phyloP scores from a whole-genome alignment of 805 yeast species.

The Phaffomyces thermotolerans region DNA sequence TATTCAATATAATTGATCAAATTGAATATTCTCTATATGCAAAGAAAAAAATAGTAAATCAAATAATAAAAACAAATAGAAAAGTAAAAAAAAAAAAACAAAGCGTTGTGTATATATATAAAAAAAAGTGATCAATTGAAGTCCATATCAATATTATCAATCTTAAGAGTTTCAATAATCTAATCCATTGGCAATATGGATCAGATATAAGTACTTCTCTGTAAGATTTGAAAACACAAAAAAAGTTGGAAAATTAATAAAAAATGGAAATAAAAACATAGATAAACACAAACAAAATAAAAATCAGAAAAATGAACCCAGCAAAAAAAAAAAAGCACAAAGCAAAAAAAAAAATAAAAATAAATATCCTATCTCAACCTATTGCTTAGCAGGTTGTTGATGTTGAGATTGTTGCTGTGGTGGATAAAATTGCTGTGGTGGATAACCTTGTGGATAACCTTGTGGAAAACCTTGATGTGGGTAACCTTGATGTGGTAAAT shows the following conservation, averaged over 20 bases:
- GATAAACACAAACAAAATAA: not conserved
- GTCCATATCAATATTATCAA: not conserved
- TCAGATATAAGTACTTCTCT: constrained; percentile 7
- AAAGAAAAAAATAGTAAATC: too few relatives aligned
- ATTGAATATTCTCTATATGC: too few relatives aligned
- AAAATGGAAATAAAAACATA: not conserved
- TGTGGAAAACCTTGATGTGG: too few relatives aligned
- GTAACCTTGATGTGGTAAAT: constrained; percentile 6
- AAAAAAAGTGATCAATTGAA: not conserved
- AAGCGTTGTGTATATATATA: not conserved
- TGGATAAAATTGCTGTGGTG: constrained; percentile 5
- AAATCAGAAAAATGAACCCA: not conserved
- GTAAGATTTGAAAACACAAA: not conserved
- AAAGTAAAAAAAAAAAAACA: not conserved
- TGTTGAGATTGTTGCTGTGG: constrained; percentile 2
- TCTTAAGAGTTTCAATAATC: constrained; percentile 2
- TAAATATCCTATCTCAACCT: not conserved
- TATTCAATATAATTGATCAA: too few relatives aligned
- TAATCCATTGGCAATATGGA: constrained; percentile 7
- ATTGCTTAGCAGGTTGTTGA: constrained; percentile 12
- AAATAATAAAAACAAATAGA: not conserved
- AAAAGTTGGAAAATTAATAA: not conserved
- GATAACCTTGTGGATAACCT: constrained; percentile 5
- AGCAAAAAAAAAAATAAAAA: not conserved
- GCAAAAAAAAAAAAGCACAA: not conserved